Conservation (phyloP, 2,329 filamentous ascomycete species). For the Alternaria triticimaculans region DNA sequence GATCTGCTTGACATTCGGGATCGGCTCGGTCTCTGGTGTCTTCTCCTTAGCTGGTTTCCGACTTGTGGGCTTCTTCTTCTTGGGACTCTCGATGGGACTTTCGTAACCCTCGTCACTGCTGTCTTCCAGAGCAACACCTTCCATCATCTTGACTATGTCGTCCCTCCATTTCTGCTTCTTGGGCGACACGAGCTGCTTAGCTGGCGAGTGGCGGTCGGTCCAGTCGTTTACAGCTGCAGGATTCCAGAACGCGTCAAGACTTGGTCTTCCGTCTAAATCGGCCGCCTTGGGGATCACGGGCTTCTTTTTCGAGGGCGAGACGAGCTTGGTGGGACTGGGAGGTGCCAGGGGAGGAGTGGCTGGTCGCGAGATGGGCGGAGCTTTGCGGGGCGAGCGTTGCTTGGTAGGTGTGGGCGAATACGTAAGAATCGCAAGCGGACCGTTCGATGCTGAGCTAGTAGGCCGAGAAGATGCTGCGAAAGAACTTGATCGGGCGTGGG, state of each 20-base stretch:
- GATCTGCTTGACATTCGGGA: constrained; percentile 28
- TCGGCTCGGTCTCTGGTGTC: background rate
- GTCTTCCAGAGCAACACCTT: constrained; percentile 30
- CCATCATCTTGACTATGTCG: constrained; percentile 35
- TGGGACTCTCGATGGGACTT: constrained; percentile 31
- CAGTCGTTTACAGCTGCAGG: constrained; percentile 45
- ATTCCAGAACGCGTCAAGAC: constrained; percentile 49
- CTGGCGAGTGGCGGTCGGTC: constrained; percentile 46
- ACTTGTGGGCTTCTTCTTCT: constrained; percentile 23
- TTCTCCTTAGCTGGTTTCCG: constrained; percentile 21
- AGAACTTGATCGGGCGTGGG: constrained; percentile 29
- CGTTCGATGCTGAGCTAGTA: constrained; percentile 37
- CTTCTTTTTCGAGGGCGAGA: constrained; percentile 47
- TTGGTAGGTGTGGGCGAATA: constrained; percentile 46
- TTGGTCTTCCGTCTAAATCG: constrained; percentile 37
- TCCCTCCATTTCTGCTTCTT: constrained; percentile 45
- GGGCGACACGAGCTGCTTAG: constrained; percentile 44
- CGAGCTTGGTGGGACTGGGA: constrained; percentile 40
- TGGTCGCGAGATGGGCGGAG: constrained; percentile 37
- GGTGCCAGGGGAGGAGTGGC: constrained; percentile 40
- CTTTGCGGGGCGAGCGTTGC: constrained; percentile 43
- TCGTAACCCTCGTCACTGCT: constrained; percentile 30
- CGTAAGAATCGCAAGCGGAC: constrained; percentile 36
- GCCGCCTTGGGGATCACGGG: constrained; percentile 37
- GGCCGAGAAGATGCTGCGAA: constrained; percentile 38